These are phyloP conservation scores for Botrytis porri DNA, from an alignment of 2,329 filamentous ascomycete genomes.

Conservation along the genomic window DNA sequence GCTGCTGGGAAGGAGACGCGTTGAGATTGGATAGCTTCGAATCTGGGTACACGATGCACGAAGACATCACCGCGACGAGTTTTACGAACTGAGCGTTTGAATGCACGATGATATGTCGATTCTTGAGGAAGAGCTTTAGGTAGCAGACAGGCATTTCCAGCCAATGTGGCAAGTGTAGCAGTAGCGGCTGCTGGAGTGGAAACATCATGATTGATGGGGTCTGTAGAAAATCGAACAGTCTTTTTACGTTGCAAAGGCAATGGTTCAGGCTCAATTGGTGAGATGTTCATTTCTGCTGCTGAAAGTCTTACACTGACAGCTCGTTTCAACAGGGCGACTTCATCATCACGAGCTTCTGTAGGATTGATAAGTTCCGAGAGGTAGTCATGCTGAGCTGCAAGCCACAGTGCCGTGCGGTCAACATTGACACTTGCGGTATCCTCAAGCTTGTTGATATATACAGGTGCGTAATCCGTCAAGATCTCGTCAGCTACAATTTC, in stretches of 20 bases:
- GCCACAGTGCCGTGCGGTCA: constrained; percentile 83
- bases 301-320: constrained; percentile 32
- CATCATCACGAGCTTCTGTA: constrained; percentile 43
- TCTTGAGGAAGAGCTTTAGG: constrained; percentile 57
- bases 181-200: constrained; percentile 23
- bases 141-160: constrained; percentile 44
- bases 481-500: constrained; percentile 64
- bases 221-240: constrained; percentile 69
- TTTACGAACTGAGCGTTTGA: constrained; percentile 69
- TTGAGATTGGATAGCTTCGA: constrained; percentile 82
- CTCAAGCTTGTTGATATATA: constrained; percentile 72
- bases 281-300: constrained; percentile 40
- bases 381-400: constrained; percentile 77
- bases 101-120: constrained; percentile 84
- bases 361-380: constrained; percentile 64
- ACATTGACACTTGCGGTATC: constrained; percentile 69
- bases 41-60: constrained; percentile 78
- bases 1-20: constrained; percentile 69
- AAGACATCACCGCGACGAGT: constrained; percentile 72
- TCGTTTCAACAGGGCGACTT: constrained; percentile 36
- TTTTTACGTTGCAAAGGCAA: constrained; percentile 54
- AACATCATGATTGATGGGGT: constrained; percentile 25
- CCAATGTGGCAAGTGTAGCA: constrained; percentile 14
- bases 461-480: constrained; percentile 68
- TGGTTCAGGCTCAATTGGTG: constrained; percentile 33